These are phyloP conservation scores for Nicotiana tabacum DNA, from an alignment of 257 asterid genomes.

Conservation along the genomic window DNA sequence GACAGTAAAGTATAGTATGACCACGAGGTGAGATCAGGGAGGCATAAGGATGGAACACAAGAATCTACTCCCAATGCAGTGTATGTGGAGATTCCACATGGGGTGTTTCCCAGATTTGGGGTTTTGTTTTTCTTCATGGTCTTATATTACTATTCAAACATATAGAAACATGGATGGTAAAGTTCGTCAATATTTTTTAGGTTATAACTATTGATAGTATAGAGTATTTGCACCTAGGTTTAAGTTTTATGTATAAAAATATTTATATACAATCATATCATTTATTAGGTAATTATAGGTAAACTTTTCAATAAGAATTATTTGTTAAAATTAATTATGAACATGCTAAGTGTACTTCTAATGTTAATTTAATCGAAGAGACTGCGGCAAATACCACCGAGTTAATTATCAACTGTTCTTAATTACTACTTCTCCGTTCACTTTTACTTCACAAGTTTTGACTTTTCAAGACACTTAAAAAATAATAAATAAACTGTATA, in stretches of 20 bases:
- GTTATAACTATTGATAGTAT: no score
- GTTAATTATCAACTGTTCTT: not conserved
- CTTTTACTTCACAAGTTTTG: no score
- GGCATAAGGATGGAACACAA: not conserved
- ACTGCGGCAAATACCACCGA: not conserved
- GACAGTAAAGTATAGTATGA: not conserved
- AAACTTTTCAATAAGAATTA: no score
- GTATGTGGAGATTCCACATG: conserved; percentile 12
- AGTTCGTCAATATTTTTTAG: not conserved
- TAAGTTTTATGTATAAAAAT: no score
- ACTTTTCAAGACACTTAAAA: no score
- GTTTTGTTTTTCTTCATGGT: not conserved
- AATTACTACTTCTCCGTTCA: not conserved
- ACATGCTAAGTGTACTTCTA: not conserved
- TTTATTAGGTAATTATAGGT: no score
- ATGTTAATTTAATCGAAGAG: not conserved
- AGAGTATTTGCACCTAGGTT: no score
- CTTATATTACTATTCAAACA: not conserved
- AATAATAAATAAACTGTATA: no score
- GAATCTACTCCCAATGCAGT: not conserved
- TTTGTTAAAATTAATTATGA: not conserved
- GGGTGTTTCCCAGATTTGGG: not conserved
- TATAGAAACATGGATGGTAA: not conserved
- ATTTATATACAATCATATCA: no score
- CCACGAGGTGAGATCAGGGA: not conserved